Evolutionary conservation across 352 stramenopile genomes (phyloP).

Genomic region (Achlya hypogyna): DNA sequence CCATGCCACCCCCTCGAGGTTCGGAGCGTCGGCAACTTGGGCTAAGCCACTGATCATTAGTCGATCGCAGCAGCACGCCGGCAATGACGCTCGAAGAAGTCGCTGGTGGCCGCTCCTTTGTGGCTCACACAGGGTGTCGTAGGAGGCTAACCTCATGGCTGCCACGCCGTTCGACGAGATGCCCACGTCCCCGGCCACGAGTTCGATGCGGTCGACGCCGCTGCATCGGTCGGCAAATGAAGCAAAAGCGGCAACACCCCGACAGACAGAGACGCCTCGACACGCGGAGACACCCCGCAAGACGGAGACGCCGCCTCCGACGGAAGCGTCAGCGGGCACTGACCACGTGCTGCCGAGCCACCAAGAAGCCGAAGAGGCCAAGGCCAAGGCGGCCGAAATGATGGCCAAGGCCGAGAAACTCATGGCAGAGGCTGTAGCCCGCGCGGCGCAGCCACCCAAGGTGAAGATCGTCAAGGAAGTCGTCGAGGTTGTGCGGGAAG

Average conservation of each 20-base stretch:
- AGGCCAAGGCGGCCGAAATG: slow-evolving; percentile 62
- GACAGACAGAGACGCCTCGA: background rate
- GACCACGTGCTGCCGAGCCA: background rate
- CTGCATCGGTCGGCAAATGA: slow-evolving; percentile 50
- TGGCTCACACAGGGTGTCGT: background rate
- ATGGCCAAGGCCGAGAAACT: slow-evolving; percentile 59
- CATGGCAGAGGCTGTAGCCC: slow-evolving; percentile 47
- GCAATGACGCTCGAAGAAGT: slow-evolving; percentile 1
- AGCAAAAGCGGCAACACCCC: background rate
- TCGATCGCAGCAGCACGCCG: background rate
- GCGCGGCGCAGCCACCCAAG: slow-evolving; percentile 28
- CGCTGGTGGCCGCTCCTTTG: background rate
- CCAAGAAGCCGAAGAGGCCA: slow-evolving; percentile 30
- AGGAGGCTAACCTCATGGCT: slow-evolving; percentile 12
- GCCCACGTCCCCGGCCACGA: too few species aligned
- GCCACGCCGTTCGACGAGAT: too few species aligned
- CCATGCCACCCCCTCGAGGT: background rate
- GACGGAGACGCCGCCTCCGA: slow-evolving; percentile 18
- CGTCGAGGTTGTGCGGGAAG: slow-evolving; percentile 49
- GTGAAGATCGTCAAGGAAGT: slow-evolving; percentile 53
- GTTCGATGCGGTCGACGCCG: slow-evolving; percentile 49
- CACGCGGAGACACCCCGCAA: slow-evolving; percentile 31
- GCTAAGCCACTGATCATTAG: background rate
- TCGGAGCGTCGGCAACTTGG: background rate
- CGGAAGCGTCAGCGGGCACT: too few species aligned